A percentile compares a stretch with the other conserved stretches of the same genome.
Conservation (phyloP, 108 stramenopile species). For the Cyclotella atomus region DNA sequence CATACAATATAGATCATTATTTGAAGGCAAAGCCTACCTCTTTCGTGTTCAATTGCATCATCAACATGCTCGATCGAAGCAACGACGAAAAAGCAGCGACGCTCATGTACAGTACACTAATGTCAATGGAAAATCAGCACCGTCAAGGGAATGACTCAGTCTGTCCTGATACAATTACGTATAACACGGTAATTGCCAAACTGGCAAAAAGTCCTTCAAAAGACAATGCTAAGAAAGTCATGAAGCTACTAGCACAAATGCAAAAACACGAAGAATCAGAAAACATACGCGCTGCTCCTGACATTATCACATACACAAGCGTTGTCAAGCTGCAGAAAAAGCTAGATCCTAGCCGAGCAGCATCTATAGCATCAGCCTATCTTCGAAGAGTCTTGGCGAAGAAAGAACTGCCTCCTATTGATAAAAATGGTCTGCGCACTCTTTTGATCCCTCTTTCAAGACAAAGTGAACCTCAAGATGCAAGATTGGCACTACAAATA, state of each 20-base stretch:
- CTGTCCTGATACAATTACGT: slow-evolving; percentile 56
- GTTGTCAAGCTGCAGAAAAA: slow-evolving; percentile 35
- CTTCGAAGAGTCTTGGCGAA: slow-evolving; percentile 26
- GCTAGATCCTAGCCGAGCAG: slow-evolving; percentile 30
- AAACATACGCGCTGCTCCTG: slow-evolving; percentile 25
- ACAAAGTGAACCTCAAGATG: slow-evolving; percentile 32
- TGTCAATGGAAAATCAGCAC: slow-evolving; percentile 46
- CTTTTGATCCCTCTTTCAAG: slow-evolving; percentile 31
- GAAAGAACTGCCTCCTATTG: slow-evolving; percentile 15
- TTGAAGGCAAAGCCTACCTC: slow-evolving; percentile 39
- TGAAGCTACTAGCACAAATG: slow-evolving; percentile 30
- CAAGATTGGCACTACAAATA: slow-evolving; percentile 24
- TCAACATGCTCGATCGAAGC: slow-evolving; percentile 40
- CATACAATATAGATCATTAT: slow-evolving; percentile 42
- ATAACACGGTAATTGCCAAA: slow-evolving; percentile 58
- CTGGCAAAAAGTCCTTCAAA: slow-evolving; percentile 22
- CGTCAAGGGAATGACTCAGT: slow-evolving; percentile 33
- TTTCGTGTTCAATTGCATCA: slow-evolving; percentile 42
- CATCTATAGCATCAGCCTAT: slow-evolving; percentile 31
- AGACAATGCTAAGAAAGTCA: slow-evolving; percentile 48
- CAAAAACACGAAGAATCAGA: slow-evolving; percentile 16
- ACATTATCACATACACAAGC: slow-evolving; percentile 49
- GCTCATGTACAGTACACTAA: slow-evolving; percentile 38
- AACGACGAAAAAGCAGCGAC: slow-evolving; percentile 38
- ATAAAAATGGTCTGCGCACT: slow-evolving; percentile 31